These are phyloP conservation scores for Spinellus fusiger DNA, from an alignment of 192 early-diverging fungal genomes.

Conservation along the genomic window DNA sequence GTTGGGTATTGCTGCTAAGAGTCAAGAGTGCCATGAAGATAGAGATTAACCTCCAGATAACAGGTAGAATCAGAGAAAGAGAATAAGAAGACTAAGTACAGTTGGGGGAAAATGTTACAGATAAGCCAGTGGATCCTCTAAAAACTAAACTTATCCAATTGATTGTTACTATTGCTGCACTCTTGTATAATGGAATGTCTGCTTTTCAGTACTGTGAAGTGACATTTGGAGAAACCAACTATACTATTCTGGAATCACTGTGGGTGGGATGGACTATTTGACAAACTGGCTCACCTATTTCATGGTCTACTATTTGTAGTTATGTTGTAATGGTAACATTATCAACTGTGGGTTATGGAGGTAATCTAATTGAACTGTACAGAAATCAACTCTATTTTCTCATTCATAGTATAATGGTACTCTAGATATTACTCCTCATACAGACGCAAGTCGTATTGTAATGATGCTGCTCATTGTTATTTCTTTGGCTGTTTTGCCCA, in stretches of 20 bases:
- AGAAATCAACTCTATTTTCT: too few species aligned
- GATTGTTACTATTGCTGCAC: constrained; percentile 40
- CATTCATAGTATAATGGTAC: neutral
- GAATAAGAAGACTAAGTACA: neutral
- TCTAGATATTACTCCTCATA: constrained; percentile 52
- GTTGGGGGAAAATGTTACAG: constrained; percentile 12
- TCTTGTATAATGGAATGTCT: constrained; percentile 56
- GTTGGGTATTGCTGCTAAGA: constrained; percentile 47
- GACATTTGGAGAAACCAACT: constrained; percentile 33
- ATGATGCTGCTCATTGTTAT: constrained; percentile 56
- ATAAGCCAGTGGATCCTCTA: constrained; percentile 41
- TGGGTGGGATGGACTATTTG: constrained; percentile 7
- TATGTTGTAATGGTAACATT: constrained; percentile 63
- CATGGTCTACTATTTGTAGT: neutral
- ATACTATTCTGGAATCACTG: constrained; percentile 27
- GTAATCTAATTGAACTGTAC: too few species aligned
- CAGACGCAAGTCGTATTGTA: constrained; percentile 46
- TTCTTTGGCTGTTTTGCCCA: constrained; percentile 53
- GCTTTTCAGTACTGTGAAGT: constrained; percentile 57
- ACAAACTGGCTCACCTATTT: neutral
- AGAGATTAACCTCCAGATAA: constrained; percentile 40
- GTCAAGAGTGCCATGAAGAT: constrained; percentile 52
- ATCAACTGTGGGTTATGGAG: constrained; percentile 70
- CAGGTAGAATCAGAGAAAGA: constrained; percentile 27
- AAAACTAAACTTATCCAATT: constrained; percentile 49